Evolutionary conservation across 2,329 filamentous ascomycete genomes (phyloP).

Genomic region (Xylariaceae sp.): DNA sequence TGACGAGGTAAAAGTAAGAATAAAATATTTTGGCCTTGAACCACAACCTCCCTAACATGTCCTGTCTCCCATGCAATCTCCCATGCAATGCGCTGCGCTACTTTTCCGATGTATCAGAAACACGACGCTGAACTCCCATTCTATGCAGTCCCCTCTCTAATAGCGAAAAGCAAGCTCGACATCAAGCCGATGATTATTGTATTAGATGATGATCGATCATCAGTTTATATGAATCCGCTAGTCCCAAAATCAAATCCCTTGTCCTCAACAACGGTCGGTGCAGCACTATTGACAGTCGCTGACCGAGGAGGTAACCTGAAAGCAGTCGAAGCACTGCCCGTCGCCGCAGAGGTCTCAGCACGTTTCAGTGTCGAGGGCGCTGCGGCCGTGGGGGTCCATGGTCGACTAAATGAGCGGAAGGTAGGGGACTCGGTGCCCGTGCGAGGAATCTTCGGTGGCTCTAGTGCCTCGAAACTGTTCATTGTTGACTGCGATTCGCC

Average conservation of each 20-base stretch:
- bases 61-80: no score
- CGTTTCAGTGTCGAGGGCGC: conserved; percentile 7
- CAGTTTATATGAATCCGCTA: neutral
- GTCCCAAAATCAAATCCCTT: neutral
- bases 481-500: conserved; percentile 9
- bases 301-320: conserved; percentile 12
- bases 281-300: conserved; percentile 1
- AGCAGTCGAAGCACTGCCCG: conserved; percentile 1
- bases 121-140: no score
- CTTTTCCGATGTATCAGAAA: no score
- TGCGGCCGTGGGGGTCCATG: conserved; percentile 14
- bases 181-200: no score
- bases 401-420: conserved; percentile 23
- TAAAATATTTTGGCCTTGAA: no score
- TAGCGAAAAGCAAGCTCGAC: no score
- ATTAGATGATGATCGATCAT: no score
- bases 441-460: conserved; percentile 15
- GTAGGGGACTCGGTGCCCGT: conserved; percentile 23
- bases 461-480: conserved; percentile 6
- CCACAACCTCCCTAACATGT: no score
- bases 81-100: no score
- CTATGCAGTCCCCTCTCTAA: no score
- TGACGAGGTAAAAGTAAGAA: no score
- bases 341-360: conserved; percentile 1
- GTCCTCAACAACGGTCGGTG: neutral